These are phyloP conservation scores for Aspergillus transmontanensis DNA, from an alignment of 2,329 filamentous ascomycete species.

Conservation along the genomic window DNA sequence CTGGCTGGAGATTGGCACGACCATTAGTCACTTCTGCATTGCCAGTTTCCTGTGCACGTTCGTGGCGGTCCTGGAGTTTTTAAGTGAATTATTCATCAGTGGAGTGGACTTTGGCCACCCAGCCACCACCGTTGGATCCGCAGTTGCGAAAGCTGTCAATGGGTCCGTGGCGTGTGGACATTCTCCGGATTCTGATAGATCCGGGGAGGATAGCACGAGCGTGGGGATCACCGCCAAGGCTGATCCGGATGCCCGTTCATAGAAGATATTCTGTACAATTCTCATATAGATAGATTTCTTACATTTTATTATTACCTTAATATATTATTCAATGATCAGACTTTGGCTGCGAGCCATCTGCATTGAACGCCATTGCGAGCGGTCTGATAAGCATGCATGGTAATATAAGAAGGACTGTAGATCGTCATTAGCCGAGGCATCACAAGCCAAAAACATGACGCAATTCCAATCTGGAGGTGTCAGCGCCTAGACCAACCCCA, in stretches of 20 bases:
- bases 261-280: not conserved
- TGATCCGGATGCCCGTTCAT: not conserved
- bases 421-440: conserved; percentile 11
- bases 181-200: not conserved
- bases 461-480: not conserved
- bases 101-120: conserved; percentile 65
- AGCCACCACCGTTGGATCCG: conserved; percentile 16
- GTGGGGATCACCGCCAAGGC: not conserved
- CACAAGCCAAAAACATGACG: conserved; percentile 13
- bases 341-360: not conserved
- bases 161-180: conserved; percentile 22
- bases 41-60: conserved; percentile 88
- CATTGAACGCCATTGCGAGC: not conserved
- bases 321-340: not conserved
- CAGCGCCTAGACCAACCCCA: not conserved
- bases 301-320: not conserved
- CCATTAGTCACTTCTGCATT: conserved; percentile 93
- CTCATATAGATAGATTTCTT: not conserved
- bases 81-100: conserved; percentile 79
- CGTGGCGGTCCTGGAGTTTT: conserved; percentile 81
- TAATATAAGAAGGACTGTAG: not conserved
- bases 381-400: not conserved
- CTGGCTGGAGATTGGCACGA: conserved; percentile 96
- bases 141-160: conserved; percentile 24
- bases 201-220: conserved; percentile 14